These are phyloP conservation scores for Candida pseudoglaebosa DNA, from an alignment of 805 yeast genomes.

Conservation along the genomic window DNA sequence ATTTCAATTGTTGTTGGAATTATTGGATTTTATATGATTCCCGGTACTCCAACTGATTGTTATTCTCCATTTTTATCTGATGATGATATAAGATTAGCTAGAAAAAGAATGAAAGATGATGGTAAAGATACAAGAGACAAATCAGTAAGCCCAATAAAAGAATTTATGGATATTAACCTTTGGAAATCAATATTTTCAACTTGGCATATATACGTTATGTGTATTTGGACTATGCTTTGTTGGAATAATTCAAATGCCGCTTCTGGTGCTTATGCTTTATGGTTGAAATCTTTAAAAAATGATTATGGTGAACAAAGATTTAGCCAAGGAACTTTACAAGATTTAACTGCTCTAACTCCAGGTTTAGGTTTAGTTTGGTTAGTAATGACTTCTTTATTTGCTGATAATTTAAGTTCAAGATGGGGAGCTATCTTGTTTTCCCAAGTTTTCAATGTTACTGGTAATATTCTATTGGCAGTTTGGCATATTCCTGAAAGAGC, in stretches of 20 bases:
- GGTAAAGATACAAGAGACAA: conserved; percentile 20
- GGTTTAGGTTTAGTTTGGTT: conserved; percentile 42
- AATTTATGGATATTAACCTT: conserved; percentile 37
- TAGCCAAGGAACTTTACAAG: conserved; percentile 31
- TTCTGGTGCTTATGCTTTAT: conserved; percentile 44
- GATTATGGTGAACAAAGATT: conserved; percentile 23
- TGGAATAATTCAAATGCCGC: conserved; percentile 57
- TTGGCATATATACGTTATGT: conserved; percentile 59
- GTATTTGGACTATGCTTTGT: conserved; percentile 53
- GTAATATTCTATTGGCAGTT: conserved; percentile 51
- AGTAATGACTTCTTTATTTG: conserved; percentile 30
- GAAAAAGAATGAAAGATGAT: conserved; percentile 23
- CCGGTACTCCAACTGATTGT: conserved; percentile 59
- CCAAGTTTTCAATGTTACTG: conserved; percentile 50
- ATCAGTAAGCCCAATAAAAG: conserved; percentile 19
- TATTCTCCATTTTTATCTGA: conserved; percentile 31
- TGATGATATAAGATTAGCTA: conserved; percentile 32
- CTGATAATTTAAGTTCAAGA: conserved; percentile 43
- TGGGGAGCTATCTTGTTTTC: conserved; percentile 53
- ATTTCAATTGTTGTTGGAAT: conserved; percentile 57
- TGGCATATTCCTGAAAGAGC: conserved; percentile 58
- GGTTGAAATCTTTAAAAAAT: conserved; percentile 44
- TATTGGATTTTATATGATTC: conserved; percentile 51
- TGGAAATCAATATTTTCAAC: conserved; percentile 53
- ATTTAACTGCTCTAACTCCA: conserved; percentile 44